Conservation (phyloP, 352 stramenopile species). For the Saprolegnia diclina region DNA sequence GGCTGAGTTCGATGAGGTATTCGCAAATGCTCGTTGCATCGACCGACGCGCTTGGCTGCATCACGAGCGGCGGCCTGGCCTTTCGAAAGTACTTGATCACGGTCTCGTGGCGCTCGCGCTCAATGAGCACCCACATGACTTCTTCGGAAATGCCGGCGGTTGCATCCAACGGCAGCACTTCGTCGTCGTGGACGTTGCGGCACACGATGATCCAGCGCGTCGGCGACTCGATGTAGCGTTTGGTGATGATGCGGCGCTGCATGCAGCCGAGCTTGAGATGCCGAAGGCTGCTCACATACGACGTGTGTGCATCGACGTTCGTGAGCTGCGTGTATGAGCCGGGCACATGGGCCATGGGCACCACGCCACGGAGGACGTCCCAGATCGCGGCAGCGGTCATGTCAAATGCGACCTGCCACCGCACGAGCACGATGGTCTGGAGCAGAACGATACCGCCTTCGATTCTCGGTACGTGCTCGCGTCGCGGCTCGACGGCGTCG, state of each 20-base stretch:
- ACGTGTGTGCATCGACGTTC: neutral
- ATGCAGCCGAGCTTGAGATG: neutral
- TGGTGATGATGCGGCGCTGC: constrained; percentile 2
- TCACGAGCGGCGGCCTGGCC: neutral
- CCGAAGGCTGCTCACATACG: neutral
- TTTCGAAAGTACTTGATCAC: constrained; percentile 9
- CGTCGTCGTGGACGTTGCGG: neutral
- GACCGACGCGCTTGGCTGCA: neutral
- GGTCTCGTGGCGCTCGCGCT: neutral
- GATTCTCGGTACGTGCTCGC: neutral
- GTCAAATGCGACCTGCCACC: neutral
- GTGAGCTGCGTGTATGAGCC: neutral
- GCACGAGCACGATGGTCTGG: neutral
- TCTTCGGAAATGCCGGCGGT: neutral
- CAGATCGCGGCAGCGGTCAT: neutral
- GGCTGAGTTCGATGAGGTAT: neutral
- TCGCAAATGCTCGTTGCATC: neutral
- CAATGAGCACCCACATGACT: constrained; percentile 4
- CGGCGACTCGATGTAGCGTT: neutral
- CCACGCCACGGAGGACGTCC: neutral
- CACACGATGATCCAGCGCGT: neutral
- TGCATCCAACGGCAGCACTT: neutral
- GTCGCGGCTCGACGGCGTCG: neutral
- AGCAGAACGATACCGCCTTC: neutral
- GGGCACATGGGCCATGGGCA: neutral